Base-by-base conservation (phyloP, 2,329 filamentous ascomycete species). In the Trichoderma atrobrunneum region DNA sequence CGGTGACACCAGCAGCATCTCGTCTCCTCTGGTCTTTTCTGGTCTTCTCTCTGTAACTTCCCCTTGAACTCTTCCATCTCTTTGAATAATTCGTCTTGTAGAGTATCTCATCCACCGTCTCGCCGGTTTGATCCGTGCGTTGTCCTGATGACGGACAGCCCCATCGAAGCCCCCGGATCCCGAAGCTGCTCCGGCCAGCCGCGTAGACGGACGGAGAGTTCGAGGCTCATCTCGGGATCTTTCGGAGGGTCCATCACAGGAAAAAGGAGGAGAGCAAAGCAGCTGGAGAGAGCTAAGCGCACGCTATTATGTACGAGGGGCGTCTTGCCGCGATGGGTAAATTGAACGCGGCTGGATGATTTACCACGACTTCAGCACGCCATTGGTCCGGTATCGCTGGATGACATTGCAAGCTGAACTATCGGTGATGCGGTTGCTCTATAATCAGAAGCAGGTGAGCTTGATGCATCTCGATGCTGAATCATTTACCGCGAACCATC, bases 121-220 rank as follows among this genome's bases (percentile, higher is more conserved):
- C 59, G 26, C 65, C 65, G 65, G 65, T 70, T 70, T 70, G 67
- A 70, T 70, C 56, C 67, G 56, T 61, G 67, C 39, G 28, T 28
- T 10, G 26, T 54, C 26, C 21, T n/a, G 54, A 56, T 26, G 30
- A 48, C 62, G 61, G 62, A 34, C 54, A 34, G 34, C 34, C 69
- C 61, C 54, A 36, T 71, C 67, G 30, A 51, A 30, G 54, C 62
- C 69, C 48, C 51, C 36, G 61, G 51, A 71, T 71, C 26, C 69
- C 69, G 69, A 71, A 64, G 69, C 69, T 66, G 59, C 60, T 64
- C 68, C 68, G 60, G 68, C 51, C 60, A 70, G 60, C 59, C 48
- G 60, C 60, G 39, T 30, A 64, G 43, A 63, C 68, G n/a, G 28
- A 51, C 67, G 67, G 67, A 70, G 67, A 62, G 57, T 28, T 54